Base-by-base conservation (phyloP, 805 yeast species). In the Metschnikowia arizonensis region DNA sequence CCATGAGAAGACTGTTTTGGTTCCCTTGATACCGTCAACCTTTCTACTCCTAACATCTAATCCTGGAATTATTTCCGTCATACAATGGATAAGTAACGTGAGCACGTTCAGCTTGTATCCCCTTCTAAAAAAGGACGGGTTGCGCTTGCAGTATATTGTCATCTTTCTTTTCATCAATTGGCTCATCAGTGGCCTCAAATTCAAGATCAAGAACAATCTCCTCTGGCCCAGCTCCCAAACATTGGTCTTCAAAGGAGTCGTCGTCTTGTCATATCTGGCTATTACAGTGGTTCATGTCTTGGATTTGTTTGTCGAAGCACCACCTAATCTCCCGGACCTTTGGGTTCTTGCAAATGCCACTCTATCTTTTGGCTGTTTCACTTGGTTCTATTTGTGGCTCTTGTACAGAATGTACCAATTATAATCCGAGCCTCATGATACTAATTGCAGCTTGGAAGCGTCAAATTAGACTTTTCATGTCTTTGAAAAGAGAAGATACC, bases 91-190 rank as follows among this genome's bases (percentile, higher is more conserved):
- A 49, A 82, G 82, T 55, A 93, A 91, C 60, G 74, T 88, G 10
- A 85, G 91, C 0, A 68, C 84, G 26, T 93, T 90, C 63, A 88
- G 96, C 40, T 67, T 93, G 68, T 89, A 85, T 79, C 99, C 99
- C 0, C 68, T 91, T 38, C 68, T 93, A 52, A 79, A 81, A 54
- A 82, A 81, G 50, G 98, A 93, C 57, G 81, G 80, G 1, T 70
- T 93, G 23, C 63, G 62, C 1, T 67, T 90, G 49, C 99, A 93
- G 61, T 90, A 86, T 62, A 63, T 73, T 45, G 81, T 80, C 7
- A 62, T 82, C 41, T 66, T 79, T 17, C 60, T 81, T 2, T 59
- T 88, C 55, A 82, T 87, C 59, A 88, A 87, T 60, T 88, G 95
- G 93, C 65, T 88, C 25, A 71, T 85, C 60, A 88, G 89, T 14